Base-by-base conservation (phyloP, 2,329 filamentous ascomycete species). In the Sphaerostilbella broomeana region DNA sequence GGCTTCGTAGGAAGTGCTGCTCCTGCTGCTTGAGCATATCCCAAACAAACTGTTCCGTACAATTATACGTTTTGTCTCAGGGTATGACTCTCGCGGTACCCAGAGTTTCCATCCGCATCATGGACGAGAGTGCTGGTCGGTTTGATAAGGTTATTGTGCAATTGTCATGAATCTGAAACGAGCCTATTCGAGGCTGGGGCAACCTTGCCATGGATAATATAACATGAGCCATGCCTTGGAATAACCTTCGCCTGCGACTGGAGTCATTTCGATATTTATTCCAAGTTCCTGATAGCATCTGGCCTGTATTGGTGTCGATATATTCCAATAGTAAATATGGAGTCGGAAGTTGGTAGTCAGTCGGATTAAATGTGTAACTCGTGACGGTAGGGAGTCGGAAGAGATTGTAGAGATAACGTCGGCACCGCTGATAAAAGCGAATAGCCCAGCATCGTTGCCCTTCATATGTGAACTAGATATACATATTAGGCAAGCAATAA, bases 1-100 rank as follows among this genome's bases (percentile, higher is more conserved):
- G 60, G 27, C 62, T 56, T 28, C 55, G 7, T 7, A 18, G 52
- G 25, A 63, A 48, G 11, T 57, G 56, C 38, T 35, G 60, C 35
- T 64, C 59, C 28, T 65, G 58, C 31, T 48, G 57, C 6, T 42
- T 40, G 7, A 65, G 36, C 34, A 61, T 36, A 54, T 63, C 57
- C 6, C 48, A 46, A 11, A 53, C 19, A 46, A 52, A 54, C 45
- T 60, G 32, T 47, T 59, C 44, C 34, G 52, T 27, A 41, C 42
- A 25, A 47, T 50, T 5, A 48, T 62, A 65, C 5, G 59, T 64
- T 11, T 50, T 36, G 21, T 38, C 34, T n/a, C 57, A 50, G 11
- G 45, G 46, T 8, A 67, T 63, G 22, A 54, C 52, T 6, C 51
- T 58, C 21, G 53, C 48, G 37, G 63, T 53, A 0, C 48, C 48